Conservation (phyloP, 176 grass and related monocot species). For the Elymus sibiricus region DNA sequence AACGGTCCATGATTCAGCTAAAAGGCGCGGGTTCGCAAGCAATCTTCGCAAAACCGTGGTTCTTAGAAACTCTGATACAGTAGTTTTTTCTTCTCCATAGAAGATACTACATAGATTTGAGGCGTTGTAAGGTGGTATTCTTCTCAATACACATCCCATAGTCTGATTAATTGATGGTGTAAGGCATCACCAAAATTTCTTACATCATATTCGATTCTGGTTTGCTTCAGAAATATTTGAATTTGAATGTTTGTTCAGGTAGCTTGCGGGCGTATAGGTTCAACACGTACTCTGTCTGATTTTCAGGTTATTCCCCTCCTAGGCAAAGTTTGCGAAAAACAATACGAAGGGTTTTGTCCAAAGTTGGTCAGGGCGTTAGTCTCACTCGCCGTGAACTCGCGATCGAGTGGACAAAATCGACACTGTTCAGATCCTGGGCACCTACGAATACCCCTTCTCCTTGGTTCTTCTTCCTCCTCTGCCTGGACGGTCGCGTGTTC, state of each 20-base stretch:
- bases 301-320: background rate
- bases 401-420: background rate
- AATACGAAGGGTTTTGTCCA: too few species aligned
- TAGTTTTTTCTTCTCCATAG: too few species aligned
- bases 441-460: background rate
- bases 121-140: background rate
- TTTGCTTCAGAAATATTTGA: background rate
- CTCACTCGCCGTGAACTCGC: background rate
- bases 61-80: background rate
- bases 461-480: background rate
- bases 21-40: background rate
- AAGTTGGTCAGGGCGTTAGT: background rate
- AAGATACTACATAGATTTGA: background rate
- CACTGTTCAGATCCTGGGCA: background rate
- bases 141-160: background rate
- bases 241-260: background rate
- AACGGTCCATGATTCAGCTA: constrained; percentile 48
- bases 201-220: too few species aligned
- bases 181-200: background rate
- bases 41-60: background rate
- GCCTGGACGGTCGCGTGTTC: background rate
- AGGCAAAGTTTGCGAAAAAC: background rate
- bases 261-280: background rate
- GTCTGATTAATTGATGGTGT: background rate
- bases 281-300: background rate